phyloP scores from a whole-genome alignment of 2,329 filamentous ascomycete species.

The Pseudopithomyces chartarum region DNA sequence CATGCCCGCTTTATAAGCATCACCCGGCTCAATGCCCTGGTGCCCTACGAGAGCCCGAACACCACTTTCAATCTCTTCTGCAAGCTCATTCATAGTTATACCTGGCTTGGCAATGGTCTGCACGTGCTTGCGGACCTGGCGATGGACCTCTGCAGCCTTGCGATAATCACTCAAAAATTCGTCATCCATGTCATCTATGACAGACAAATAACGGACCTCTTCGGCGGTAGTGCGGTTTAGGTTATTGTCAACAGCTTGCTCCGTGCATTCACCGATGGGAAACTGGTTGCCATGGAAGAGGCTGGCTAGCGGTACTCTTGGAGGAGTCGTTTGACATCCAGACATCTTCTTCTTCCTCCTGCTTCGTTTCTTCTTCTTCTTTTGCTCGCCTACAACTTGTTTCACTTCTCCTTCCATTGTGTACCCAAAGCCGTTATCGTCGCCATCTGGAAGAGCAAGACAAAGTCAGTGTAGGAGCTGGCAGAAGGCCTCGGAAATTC shows the following conservation, averaged over 20 bases:
- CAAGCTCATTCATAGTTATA: conserved; percentile 76
- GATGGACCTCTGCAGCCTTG: conserved; percentile 82
- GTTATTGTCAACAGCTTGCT: conserved; percentile 74
- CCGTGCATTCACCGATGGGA: conserved; percentile 75
- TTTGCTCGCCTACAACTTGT: conserved; percentile 54
- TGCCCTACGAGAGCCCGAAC: conserved; percentile 78
- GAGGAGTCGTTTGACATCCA: conserved; percentile 71
- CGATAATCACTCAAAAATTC: conserved; percentile 81
- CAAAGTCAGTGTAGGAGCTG: not conserved
- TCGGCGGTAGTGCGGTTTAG: conserved; percentile 76
- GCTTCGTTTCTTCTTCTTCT: conserved; percentile 73
- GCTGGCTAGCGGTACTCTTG: conserved; percentile 70
- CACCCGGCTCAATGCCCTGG: conserved; percentile 74
- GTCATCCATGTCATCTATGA: conserved; percentile 70
- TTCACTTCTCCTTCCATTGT: conserved; percentile 37
- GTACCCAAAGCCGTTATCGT: conserved; percentile 49
- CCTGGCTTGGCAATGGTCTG: conserved; percentile 80
- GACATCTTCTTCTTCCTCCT: conserved; percentile 69
- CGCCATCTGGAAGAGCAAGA: conserved; percentile 46
- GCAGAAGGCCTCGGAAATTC: not conserved
- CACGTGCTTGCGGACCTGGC: conserved; percentile 81
- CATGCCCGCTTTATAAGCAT: conserved; percentile 77
- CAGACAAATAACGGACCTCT: conserved; percentile 73
- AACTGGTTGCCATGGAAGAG: conserved; percentile 73
- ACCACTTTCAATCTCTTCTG: conserved; percentile 80